These are phyloP conservation scores for Cardiospermum halicacabum DNA, from an alignment of 345 rosid genomes.

Conservation along the genomic window DNA sequence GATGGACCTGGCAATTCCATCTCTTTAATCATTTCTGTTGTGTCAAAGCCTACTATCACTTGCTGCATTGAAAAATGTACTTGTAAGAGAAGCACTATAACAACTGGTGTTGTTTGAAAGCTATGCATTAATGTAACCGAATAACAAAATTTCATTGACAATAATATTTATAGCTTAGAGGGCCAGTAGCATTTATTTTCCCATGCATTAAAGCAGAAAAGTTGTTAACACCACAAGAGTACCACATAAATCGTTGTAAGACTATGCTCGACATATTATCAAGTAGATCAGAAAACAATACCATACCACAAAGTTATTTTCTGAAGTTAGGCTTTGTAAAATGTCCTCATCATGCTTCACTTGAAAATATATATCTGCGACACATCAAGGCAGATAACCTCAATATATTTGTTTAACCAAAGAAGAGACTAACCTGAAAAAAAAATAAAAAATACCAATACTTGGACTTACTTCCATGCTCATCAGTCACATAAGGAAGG, in stretches of 20 bases:
- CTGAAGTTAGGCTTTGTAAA: conserved; percentile 60
- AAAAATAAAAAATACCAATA: conserved; percentile 7
- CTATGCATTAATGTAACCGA: background rate
- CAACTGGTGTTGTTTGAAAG: background rate
- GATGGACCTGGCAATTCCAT: conserved; percentile 63
- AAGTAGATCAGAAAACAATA: conserved; percentile 13
- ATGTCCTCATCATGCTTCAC: conserved; percentile 81
- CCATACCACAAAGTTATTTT: conserved; percentile 71
- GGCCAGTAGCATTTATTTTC: background rate
- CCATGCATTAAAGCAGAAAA: background rate
- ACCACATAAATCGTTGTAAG: background rate
- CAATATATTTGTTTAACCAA: conserved; percentile 10
- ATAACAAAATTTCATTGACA: background rate
- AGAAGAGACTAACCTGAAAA: background rate
- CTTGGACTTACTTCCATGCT: conserved; percentile 74
- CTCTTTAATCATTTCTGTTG: conserved; percentile 67
- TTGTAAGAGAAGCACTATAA: conserved; percentile 1
- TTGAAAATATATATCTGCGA: conserved; percentile 80
- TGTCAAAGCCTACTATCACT: conserved; percentile 82
- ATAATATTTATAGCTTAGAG: background rate
- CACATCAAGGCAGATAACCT: conserved; percentile 16
- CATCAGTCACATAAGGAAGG: conserved; percentile 75
- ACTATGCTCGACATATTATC: background rate
- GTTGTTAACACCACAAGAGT: background rate
- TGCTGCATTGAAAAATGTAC: conserved; percentile 58